Conservation (phyloP, 176 grass and related monocot genomes). For the Eragrostis curvula region DNA sequence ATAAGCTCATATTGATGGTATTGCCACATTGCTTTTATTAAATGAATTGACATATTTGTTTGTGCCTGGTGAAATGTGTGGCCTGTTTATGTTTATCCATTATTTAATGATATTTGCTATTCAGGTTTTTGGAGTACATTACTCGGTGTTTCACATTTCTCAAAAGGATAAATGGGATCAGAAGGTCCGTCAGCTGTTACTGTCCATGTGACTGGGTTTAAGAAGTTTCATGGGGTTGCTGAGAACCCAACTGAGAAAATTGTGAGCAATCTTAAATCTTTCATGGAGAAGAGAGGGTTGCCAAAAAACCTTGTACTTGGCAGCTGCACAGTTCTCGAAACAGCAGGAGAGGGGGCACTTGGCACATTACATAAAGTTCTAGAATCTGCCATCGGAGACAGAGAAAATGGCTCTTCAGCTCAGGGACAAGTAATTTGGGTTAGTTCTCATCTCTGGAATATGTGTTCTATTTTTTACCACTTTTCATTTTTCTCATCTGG, state of each 20-base stretch:
- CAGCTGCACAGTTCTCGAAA: constrained; percentile 85
- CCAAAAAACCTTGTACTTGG: constrained; percentile 86
- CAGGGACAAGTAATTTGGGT: constrained; percentile 82
- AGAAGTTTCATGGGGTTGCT: constrained; percentile 91
- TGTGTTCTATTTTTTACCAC: neutral
- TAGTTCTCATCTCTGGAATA: constrained; percentile 37
- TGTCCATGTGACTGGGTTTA: constrained; percentile 96
- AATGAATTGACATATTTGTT: neutral
- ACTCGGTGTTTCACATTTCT: neutral
- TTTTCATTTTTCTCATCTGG: constrained; percentile 1
- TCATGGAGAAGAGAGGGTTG: constrained; percentile 83
- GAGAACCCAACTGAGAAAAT: constrained; percentile 97
- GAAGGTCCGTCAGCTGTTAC: constrained; percentile 88
- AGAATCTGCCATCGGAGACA: constrained; percentile 54
- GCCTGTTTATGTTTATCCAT: constrained; percentile 35
- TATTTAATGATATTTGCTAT: neutral
- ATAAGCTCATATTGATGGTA: constrained; percentile 2
- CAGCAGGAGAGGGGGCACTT: constrained; percentile 82
- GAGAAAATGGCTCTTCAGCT: constrained; percentile 54
- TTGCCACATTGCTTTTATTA: neutral
- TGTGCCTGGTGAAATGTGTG: constrained; percentile 4
- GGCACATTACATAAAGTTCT: constrained; percentile 70
- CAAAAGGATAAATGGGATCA: constrained; percentile 79
- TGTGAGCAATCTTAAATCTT: constrained; percentile 67
- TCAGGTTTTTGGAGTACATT: constrained; percentile 34